Evolutionary conservation across 1,284 basidiomycete genomes (phyloP), one percentile per base, ranked within the genome.

Genomic region (Irpex sp.): DNA sequence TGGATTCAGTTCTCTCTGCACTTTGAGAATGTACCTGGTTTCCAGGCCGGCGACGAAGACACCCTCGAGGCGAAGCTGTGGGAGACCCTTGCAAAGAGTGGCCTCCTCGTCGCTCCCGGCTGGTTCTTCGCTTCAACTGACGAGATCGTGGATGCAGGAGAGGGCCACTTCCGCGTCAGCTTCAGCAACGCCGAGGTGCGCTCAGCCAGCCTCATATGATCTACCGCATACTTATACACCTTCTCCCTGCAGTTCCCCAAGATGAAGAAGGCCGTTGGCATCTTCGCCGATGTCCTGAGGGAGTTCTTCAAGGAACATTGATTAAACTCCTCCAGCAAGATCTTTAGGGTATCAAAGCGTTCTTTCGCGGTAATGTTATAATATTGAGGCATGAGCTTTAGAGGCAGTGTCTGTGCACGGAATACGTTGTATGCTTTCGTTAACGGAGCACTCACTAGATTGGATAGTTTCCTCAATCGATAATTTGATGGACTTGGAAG

Each of bases 101-200:
- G 84, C 8, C 77, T 91, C 37, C 73, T 91, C 35, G 73, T 89
- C 60, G 81, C 77, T 0, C 87, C 88, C 56, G 88, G 88, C 63
- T 77, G 75, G 69, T 81, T 85, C 68, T 92, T 90, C 71, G 75
- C 79, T 13, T 77, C 84, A 72, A 78, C 46, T 3, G 72, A 76
- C 61, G 68, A 59, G 8, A 68, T 70, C 4, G 67, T 69, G n/a
- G 67, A 69, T 15, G 66, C 73, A 5, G 73, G 68, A 17, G 69
- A 77, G 57, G 87, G 86, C 0, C 86, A 90, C 70, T 84, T 87
- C 74, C 79, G 89, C 4, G 75, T 90, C 43, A 81, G 83, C 65
- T 91, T 87, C 75, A 87, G 86, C 67, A 80, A 79, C 62, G 78
- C 78, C 11, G 76, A 82, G 69, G 86, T 86, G 70, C 65, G 80